Conservation (phyloP, 352 stramenopile genomes). For the Blastocystis sp. region DNA sequence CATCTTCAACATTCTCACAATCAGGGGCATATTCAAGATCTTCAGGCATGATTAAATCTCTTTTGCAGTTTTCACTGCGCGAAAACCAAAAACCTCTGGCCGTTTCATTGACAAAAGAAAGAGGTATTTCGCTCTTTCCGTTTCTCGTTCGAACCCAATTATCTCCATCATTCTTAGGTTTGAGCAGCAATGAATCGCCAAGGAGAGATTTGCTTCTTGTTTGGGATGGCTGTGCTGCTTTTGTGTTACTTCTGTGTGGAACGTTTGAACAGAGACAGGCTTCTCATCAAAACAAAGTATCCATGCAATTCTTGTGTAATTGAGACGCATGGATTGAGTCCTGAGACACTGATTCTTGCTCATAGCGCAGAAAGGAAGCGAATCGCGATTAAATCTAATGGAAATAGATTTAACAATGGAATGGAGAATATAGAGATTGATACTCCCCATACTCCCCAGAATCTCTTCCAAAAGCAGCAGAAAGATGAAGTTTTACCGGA, state of each 20-base stretch:
- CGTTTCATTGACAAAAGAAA: not conserved
- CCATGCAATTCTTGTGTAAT: too few species aligned
- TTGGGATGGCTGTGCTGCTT: not conserved
- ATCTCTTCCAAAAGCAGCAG: not conserved
- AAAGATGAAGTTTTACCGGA: not conserved
- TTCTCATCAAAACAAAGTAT: not conserved
- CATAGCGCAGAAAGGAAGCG: too few species aligned
- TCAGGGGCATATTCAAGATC: constrained; percentile 67
- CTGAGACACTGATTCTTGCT: too few species aligned
- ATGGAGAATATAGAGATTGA: not conserved
- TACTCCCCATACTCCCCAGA: not conserved
- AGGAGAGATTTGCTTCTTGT: not conserved
- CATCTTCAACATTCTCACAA: constrained; percentile 63
- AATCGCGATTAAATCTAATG: not conserved
- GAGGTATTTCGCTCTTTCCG: not conserved
- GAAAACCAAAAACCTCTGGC: not conserved
- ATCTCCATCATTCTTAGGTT: not conserved
- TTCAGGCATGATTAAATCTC: constrained; percentile 46
- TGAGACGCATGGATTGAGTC: too few species aligned
- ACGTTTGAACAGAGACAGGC: not conserved
- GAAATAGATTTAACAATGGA: not conserved
- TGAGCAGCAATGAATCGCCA: not conserved
- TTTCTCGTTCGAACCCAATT: not conserved
- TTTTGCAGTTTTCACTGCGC: not conserved
- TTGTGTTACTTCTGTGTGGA: not conserved